Base-by-base conservation (phyloP, 2,329 filamentous ascomycete genomes). In the Immersiporthe knoxdaviesiana region DNA sequence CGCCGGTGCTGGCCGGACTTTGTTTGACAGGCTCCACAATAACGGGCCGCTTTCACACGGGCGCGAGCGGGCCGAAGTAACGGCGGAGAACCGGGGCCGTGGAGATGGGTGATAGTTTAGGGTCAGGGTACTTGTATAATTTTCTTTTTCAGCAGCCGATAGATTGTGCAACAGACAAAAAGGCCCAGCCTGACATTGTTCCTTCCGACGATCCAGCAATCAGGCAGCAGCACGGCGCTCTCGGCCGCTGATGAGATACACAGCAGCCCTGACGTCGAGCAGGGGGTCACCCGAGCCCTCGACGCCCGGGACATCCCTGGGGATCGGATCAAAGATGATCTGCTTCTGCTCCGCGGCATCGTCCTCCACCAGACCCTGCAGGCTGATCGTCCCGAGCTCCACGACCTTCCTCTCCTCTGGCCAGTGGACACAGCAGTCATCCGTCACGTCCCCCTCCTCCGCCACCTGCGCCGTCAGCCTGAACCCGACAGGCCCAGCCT, bases 301-400 rank as follows among this genome's bases (percentile, higher is more conserved):
- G 30, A 88, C 77, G 0, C 86, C 86, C 27, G 84, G 77, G 1
- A 88, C 81, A 39, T 39, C 58, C 66, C 86, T 78, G 6, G 87
- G 86, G 63, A 88, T 81, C 1, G 86, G 86, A 78, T 89, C 86
- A 72, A 86, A 88, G 71, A 89, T 88, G 54, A 85, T 78, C 41
- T 79, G 77, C 77, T 87, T 84, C 77, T 85, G 82, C 77, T 83
- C 77, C 67, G 77, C 78, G 66, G 83, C 79, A 50, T 80, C 77
- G n/a, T 80, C 77, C 30, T 77, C 75, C 35, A 81, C 74, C 12
- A 82, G 68, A 32, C 75, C 74, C 30, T 84, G 79, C 12, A 88
- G 67, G 68, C 73, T 81, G 10, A 88, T 74, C 1, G 74, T 80
- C 0, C 87, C 87, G 67, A 89, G 74, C 71, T 85, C 82, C 4